Conservation (phyloP, 805 yeast genomes). For the Wickerhamiella azyma region DNA sequence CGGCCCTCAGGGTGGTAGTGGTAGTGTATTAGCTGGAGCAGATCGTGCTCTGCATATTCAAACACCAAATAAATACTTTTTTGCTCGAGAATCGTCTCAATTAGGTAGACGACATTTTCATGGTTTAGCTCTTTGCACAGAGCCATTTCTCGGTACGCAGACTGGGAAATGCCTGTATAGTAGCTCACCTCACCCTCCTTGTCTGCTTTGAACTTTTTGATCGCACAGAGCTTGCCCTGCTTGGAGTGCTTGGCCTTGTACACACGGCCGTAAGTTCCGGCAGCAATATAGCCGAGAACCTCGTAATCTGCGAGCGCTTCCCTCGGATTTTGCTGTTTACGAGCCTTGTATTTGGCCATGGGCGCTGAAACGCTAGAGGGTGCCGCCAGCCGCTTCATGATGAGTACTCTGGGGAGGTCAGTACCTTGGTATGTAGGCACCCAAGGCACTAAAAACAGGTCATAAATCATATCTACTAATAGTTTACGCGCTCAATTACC, state of each 20-base stretch:
- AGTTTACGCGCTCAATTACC: constrained; percentile 35
- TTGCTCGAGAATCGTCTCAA: constrained; percentile 74
- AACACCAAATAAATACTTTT: constrained; percentile 89
- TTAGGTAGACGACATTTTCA: constrained; percentile 62
- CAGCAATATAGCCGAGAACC: constrained; percentile 89
- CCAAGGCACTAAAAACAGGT: neutral
- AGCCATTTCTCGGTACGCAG: constrained; percentile 94
- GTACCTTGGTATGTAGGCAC: too few species aligned
- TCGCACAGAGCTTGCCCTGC: constrained; percentile 47
- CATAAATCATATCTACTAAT: constrained; percentile 4
- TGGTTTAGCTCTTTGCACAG: constrained; percentile 77
- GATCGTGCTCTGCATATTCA: constrained; percentile 92
- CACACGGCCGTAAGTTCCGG: constrained; percentile 94
- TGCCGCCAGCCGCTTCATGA: neutral
- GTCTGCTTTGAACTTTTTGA: constrained; percentile 90
- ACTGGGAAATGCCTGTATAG: constrained; percentile 90
- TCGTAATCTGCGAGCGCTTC: constrained; percentile 77
- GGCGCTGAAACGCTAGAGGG: constrained; percentile 20
- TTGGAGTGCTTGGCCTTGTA: constrained; percentile 63
- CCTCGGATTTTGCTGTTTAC: constrained; percentile 52
- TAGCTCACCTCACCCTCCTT: constrained; percentile 78
- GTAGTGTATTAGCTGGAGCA: constrained; percentile 82
- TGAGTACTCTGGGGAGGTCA: too few species aligned
- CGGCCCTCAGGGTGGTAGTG: constrained; percentile 82
- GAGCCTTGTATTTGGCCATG: constrained; percentile 36